These are phyloP conservation scores for Xylaria arbuscula DNA, from an alignment of 2,329 filamentous ascomycete genomes.

Conservation along the genomic window DNA sequence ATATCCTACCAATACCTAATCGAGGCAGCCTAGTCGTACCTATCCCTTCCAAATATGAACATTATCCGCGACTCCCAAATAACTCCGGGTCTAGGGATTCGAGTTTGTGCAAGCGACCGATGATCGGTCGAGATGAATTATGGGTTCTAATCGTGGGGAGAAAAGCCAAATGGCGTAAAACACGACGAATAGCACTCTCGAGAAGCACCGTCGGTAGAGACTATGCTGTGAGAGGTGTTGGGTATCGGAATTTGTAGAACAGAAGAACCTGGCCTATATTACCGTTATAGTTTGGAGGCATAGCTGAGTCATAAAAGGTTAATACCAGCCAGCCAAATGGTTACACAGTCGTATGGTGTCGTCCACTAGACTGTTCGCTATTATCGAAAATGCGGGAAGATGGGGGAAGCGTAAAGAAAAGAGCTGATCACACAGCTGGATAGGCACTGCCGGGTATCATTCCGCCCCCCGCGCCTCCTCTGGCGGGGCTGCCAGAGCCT, in stretches of 20 bases:
- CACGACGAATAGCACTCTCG: constrained; percentile 17
- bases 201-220: constrained; percentile 7
- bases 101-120: constrained; percentile 19
- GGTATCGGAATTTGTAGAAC: constrained; percentile 26
- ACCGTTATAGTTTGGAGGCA: constrained; percentile 4
- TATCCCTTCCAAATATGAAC: constrained; percentile 11
- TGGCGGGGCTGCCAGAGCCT: constrained; percentile 37
- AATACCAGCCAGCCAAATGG: constrained; percentile 1
- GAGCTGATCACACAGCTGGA: constrained; percentile 51
- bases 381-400: background rate
- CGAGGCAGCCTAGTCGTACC: constrained; percentile 23
- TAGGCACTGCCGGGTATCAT: constrained; percentile 67
- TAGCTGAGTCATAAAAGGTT: background rate
- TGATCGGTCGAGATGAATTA: constrained; percentile 22
- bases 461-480: constrained; percentile 50
- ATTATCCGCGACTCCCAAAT: constrained; percentile 16
- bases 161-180: constrained; percentile 23
- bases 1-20: constrained; percentile 19
- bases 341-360: constrained; percentile 1
- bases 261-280: constrained; percentile 9
- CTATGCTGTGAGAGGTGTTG: constrained; percentile 6
- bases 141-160: constrained; percentile 22
- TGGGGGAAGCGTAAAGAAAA: constrained; percentile 13
- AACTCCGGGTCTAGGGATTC: constrained; percentile 16
- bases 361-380: background rate